Conservation (phyloP, 2,329 filamentous ascomycete species). For the Falciphora oryzae region DNA sequence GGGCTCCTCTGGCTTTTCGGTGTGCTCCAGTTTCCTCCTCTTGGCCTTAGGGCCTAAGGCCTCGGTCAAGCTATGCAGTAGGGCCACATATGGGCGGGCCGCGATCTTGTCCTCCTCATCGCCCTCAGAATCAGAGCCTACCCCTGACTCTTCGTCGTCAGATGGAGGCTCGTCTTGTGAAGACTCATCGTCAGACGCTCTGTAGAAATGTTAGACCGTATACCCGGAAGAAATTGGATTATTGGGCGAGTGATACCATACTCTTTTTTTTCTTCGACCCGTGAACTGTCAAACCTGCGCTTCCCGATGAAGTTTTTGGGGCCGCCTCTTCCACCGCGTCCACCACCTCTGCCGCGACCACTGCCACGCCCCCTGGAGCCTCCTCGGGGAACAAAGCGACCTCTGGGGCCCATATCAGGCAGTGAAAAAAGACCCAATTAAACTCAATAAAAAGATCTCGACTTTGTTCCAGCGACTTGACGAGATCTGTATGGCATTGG, state of each 20-base stretch:
- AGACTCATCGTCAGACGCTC: constrained; percentile 15
- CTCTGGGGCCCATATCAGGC: neutral
- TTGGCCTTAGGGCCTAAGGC: constrained; percentile 42
- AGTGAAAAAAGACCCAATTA: neutral
- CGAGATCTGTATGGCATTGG: neutral
- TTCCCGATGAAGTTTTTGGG: constrained; percentile 17
- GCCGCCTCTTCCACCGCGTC: constrained; percentile 22
- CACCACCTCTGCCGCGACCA: constrained; percentile 20
- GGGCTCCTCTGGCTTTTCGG: constrained; percentile 17
- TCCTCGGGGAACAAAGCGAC: constrained; percentile 21
- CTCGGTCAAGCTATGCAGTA: constrained; percentile 52
- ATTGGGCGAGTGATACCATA: constrained; percentile 23
- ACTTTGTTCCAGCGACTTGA: neutral
- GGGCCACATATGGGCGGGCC: constrained; percentile 48
- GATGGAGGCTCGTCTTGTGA: constrained; percentile 14
- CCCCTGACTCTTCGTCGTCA: constrained; percentile 28
- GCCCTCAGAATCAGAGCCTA: constrained; percentile 39
- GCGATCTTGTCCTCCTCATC: constrained; percentile 36
- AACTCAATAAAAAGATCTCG: neutral
- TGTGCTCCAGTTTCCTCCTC: constrained; percentile 49
- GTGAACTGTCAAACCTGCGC: constrained; percentile 38
- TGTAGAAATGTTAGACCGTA: neutral
- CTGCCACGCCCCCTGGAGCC: constrained; percentile 27
- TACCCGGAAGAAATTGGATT: constrained; percentile 5
- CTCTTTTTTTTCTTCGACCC: constrained; percentile 40